Percentiles rank a stretch among this genome's conserved stretches.
Evolutionary conservation across 2,329 filamentous ascomycete species (phyloP).

Genomic region (Aspergillus tubingensis): DNA sequence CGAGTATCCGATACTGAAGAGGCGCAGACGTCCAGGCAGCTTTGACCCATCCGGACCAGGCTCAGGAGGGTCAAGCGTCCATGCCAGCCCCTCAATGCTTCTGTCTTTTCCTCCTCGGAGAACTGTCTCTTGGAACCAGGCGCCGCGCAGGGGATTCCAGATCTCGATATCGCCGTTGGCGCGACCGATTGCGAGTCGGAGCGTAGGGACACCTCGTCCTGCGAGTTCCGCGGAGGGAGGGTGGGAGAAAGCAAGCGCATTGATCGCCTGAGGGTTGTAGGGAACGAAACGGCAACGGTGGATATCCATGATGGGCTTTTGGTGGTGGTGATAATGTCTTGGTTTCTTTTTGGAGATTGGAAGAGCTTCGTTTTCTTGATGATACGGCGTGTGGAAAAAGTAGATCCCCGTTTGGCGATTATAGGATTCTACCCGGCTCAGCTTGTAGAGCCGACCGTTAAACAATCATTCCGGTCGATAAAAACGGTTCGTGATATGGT

Average conservation of each 20-base stretch:
- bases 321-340: constrained; percentile 51
- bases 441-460: constrained; percentile 24
- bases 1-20: constrained; percentile 96
- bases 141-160: constrained; percentile 82
- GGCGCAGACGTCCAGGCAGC: constrained; percentile 70
- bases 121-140: constrained; percentile 87
- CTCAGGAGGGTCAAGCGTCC: constrained; percentile 84
- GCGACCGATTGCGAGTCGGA: constrained; percentile 84
- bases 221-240: constrained; percentile 52
- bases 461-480: constrained; percentile 22
- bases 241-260: constrained; percentile 91
- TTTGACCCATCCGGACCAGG: constrained; percentile 56
- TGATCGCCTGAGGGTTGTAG: constrained; percentile 88
- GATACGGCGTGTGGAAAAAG: constrained; percentile 1
- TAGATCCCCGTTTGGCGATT: constrained; percentile 2
- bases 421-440: constrained; percentile 20
- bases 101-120: constrained; percentile 81
- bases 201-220: constrained; percentile 56
- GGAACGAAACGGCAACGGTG: constrained; percentile 96
- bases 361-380: not conserved
- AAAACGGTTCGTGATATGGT: not conserved
- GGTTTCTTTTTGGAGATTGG: not conserved
- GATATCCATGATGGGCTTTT: constrained; percentile 71
- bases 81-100: constrained; percentile 86
- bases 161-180: constrained; percentile 97